These are phyloP conservation scores for Ocimum tenuiflorum DNA, from an alignment of 257 asterid species.

Conservation along the genomic window DNA sequence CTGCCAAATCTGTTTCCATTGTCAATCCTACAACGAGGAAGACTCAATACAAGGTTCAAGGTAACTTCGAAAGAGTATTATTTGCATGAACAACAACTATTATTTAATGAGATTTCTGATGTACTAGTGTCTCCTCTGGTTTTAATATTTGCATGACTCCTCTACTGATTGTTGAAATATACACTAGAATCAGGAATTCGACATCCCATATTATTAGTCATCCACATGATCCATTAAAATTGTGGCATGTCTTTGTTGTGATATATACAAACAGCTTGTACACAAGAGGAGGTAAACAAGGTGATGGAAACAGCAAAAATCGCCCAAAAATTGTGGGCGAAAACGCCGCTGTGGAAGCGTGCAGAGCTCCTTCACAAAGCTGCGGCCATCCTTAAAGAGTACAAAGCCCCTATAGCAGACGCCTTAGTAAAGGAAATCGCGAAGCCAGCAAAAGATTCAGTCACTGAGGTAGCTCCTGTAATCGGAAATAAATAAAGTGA, in stretches of 20 bases:
- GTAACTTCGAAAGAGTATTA: too few species aligned
- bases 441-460: conserved; percentile 91
- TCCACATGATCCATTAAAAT: too few species aligned
- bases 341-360: conserved; percentile 89
- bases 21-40: conserved; percentile 81
- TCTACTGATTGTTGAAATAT: too few species aligned
- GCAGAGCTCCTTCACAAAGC: conserved; percentile 98
- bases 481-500: too few species aligned
- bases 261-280: conserved; percentile 77
- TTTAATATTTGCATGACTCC: too few species aligned
- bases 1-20: conserved; percentile 73
- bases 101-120: too few species aligned
- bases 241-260: too few species aligned
- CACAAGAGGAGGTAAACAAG: conserved; percentile 93
- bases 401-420: conserved; percentile 85
- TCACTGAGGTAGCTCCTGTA: too few species aligned
- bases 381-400: conserved; percentile 87
- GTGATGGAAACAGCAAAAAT: conserved; percentile 68
- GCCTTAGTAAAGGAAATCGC: conserved; percentile 92
- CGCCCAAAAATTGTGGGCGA: conserved; percentile 84
- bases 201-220: too few species aligned
- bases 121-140: too few species aligned
- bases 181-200: too few species aligned
- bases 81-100: too few species aligned
- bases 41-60: conserved; percentile 90